Conservation (phyloP, 202 grass and related monocot genomes). For the Carex arenaria region DNA sequence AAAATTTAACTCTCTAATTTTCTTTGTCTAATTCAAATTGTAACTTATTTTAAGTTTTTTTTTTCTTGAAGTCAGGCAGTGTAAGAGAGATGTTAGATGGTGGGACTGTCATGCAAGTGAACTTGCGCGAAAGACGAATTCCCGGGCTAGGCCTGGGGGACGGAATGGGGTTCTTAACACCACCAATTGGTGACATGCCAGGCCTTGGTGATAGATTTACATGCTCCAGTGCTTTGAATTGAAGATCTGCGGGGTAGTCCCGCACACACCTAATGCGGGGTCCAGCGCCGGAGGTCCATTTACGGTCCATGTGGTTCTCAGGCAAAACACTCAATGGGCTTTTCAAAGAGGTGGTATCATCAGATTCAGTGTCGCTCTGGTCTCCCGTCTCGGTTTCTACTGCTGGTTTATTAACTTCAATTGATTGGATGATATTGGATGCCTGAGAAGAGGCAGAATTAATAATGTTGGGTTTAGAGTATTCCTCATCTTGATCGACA, state of each 20-base stretch:
- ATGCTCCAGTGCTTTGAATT: conserved; percentile 87
- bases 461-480: conserved; percentile 28
- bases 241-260: conserved; percentile 79
- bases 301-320: conserved; percentile 33
- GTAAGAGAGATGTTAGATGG: conserved; percentile 47
- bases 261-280: conserved; percentile 81
- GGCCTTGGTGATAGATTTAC: conserved; percentile 82
- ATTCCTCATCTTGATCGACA: conserved; percentile 57
- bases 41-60: conserved; percentile 18
- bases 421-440: background rate
- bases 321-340: background rate
- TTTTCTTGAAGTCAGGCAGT: conserved; percentile 56
- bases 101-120: conserved; percentile 45
- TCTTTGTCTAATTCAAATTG: conserved; percentile 2
- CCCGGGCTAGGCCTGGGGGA: conserved; percentile 63
- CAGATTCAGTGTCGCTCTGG: background rate
- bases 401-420: background rate
- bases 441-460: background rate
- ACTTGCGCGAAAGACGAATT: conserved; percentile 71
- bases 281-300: conserved; percentile 47
- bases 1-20: background rate
- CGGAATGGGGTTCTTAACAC: conserved; percentile 51
- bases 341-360: background rate
- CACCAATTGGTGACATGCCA: conserved; percentile 28
- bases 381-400: conserved; percentile 14